Base-by-base conservation (phyloP, 768 basidiomycete species). In the Podaxis carcinomalis region DNA sequence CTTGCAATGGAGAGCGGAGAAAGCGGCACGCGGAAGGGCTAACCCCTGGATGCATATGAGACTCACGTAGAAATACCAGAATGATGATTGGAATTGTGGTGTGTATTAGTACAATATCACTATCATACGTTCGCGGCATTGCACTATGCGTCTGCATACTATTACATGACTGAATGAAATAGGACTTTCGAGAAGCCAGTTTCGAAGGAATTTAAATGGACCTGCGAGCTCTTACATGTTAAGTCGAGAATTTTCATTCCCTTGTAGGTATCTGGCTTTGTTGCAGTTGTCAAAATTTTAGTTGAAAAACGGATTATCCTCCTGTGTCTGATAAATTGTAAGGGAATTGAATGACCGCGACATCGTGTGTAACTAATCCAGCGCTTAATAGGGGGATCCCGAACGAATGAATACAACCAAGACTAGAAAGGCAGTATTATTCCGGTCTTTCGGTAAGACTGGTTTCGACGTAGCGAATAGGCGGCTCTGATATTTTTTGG, bases 351-450 rank as follows among this genome's bases (percentile, higher is more conserved):
- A 49, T 49, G 23, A 13, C 19, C 2, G 9, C 19, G 10, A 49
- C 47, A 49, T 49, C 21, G 7, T 32, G 53, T 14, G 39, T 56
- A 44, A 56, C 6, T 13, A 25, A 23, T 42, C 11, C 39, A 37
- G 40, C 54, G 40, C 54, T 44, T 23, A 27, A 23, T 32, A 40
- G 14, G 47, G 36, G 27, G 57, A 58, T 27, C 47, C 47, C 57
- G 57, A 58, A 27, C 14, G 4, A 59, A 51, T 51, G 27, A 52
- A 59, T 40, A 27, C 5, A 35, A 27, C 49, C 47, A 27, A 42
- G 46, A 36, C 56, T 5, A 57, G 57, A 59, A 59, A 51, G 57
- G 57, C 16, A 59, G 57, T 40, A 59, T 59, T 51, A 42, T 51
- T 56, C 50, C 50, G n/a, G 36, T 14, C 49, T 27, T 25, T 40